A percentile compares a stretch with the other conserved stretches of the same genome.
Evolutionary conservation across 441 rosid species (phyloP).

Genomic region (Erysimum cheiri): DNA sequence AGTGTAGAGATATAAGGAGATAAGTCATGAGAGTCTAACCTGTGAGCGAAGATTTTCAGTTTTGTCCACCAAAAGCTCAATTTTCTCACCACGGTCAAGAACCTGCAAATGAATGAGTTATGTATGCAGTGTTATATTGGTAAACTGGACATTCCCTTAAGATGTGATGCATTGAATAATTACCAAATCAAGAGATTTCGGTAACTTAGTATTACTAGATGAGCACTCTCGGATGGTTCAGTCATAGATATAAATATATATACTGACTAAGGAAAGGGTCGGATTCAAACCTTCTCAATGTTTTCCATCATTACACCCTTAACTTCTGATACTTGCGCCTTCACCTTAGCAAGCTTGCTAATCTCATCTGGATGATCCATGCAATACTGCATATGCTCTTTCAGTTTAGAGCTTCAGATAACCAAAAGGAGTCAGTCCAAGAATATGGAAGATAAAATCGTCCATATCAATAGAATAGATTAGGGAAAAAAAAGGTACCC

Average conservation of each 20-base stretch:
- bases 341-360: constrained; percentile 76
- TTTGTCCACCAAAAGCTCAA: constrained; percentile 95
- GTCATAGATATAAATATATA: not conserved
- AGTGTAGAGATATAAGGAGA: not conserved
- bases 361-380: constrained; percentile 82
- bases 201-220: not conserved
- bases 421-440: constrained; percentile 14
- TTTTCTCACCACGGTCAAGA: constrained; percentile 97
- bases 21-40: constrained; percentile 50
- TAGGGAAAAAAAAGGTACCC: constrained; percentile 43
- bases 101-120: constrained; percentile 57
- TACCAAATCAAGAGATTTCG: constrained; percentile 4
- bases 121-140: not conserved
- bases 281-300: constrained; percentile 62
- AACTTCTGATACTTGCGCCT: constrained; percentile 76
- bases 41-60: constrained; percentile 94
- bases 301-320: constrained; percentile 89
- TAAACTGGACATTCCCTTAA: not conserved
- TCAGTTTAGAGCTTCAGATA: constrained; percentile 60
- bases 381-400: constrained; percentile 79
- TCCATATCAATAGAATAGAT: not conserved
- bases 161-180: constrained; percentile 11
- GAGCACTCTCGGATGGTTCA: not conserved
- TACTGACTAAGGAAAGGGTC: not conserved
- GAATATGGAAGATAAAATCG: not conserved